Evolutionary conservation across 305 asterid species (phyloP), one percentile per base, ranked within the genome.

Genomic region (Fraxinus greggii): DNA sequence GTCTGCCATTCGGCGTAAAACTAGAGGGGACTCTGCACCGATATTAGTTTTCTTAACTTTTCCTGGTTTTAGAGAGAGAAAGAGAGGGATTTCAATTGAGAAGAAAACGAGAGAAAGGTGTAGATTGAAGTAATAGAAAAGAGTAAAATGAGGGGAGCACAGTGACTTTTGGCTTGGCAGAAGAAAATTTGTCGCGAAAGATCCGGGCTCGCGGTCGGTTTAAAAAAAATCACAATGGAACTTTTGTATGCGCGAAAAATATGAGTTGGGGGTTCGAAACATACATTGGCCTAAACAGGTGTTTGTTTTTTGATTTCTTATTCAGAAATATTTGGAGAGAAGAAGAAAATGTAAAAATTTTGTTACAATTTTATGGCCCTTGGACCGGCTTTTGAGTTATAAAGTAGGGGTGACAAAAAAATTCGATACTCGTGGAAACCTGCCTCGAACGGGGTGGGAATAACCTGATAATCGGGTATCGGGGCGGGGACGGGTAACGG

Each of bases 1-100:
- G 74, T 89, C 93, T 92, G 97, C 95, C 97, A 93, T 89, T 88
- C 95, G 98, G 98, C 97, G 92, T 84, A 84, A 87, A 87, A 86
- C 79, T 86, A 88, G 95, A 91, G 95, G 91, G 93, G 85, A 85
- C 35, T 26, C 36, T 67, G 36, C 74, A 13, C 51, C 17, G 51
- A 40, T 40, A 40, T 40, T 40, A 10, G 51, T 9, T 40, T 40
- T 38, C 13, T 40, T 40, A 40, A 40, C 51, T 40, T 40, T 40
- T 29, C 36, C 17, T 74, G 83, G 74, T 70, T 45, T 3, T 21
- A 12, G 72, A 54, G 63, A 61, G 74, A 65, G 8, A 56, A 0
- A 32, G 73, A 38, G 51, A 40, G 17, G 51, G 48, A 38, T 38
- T 38, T 38, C 48, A 1, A 38, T 38, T 9, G 48, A 38, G 12